A percentile compares a stretch with the other conserved stretches of the same genome.
Evolutionary conservation across 805 yeast species (phyloP).

Genomic region (Myxozyma neglecta): DNA sequence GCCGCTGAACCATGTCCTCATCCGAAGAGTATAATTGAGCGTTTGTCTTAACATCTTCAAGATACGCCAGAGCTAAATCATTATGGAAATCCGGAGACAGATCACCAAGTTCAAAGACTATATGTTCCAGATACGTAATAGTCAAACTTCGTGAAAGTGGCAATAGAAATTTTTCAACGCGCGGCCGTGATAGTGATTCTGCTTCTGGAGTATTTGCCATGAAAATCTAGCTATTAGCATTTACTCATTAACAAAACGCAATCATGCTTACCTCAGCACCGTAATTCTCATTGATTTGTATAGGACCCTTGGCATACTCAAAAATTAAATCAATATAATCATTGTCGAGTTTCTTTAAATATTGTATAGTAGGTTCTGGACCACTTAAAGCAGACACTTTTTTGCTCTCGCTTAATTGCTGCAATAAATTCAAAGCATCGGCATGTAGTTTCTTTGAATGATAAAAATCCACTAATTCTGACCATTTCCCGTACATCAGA

Average conservation of each 20-base stretch:
- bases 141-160: conserved; percentile 39
- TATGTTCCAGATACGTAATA: conserved; percentile 54
- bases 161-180: conserved; percentile 56
- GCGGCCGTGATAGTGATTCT: conserved; percentile 54
- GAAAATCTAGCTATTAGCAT: conserved; percentile 48
- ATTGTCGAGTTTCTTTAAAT: conserved; percentile 56
- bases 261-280: conserved; percentile 39
- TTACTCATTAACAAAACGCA: not conserved
- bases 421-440: conserved; percentile 64
- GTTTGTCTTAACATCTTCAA: conserved; percentile 38
- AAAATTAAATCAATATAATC: conserved; percentile 56
- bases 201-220: conserved; percentile 64
- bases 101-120: conserved; percentile 47
- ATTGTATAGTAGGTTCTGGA: conserved; percentile 52
- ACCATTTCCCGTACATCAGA: conserved; percentile 49
- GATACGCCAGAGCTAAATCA: conserved; percentile 49
- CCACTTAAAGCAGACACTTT: conserved; percentile 38
- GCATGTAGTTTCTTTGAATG: conserved; percentile 60
- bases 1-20: conserved; percentile 25
- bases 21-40: conserved; percentile 27
- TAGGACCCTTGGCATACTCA: conserved; percentile 55
- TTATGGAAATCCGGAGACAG: conserved; percentile 45
- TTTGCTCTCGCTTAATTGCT: conserved; percentile 40
- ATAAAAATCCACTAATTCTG: conserved; percentile 77
- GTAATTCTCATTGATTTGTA: conserved; percentile 43